Percentiles rank a stretch among this genome's conserved stretches.
Evolutionary conservation across 73 alveolate genomes (phyloP).

Genomic region (Effrenium voratum): DNA sequence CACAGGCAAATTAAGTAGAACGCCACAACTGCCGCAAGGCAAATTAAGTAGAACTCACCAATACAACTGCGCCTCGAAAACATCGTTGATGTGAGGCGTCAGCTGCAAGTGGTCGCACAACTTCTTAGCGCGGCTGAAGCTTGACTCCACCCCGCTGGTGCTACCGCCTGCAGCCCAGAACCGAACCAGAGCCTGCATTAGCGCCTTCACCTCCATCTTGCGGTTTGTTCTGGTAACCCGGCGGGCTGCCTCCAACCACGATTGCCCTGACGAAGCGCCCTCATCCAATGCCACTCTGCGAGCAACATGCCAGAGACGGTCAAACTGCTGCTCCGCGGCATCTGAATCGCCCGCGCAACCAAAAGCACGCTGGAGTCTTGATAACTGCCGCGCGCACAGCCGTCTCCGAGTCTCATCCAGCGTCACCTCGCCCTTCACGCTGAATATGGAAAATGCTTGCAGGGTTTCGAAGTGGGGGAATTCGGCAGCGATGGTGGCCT

Average conservation of each 20-base stretch:
- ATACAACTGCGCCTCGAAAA: background rate
- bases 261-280: background rate
- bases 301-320: background rate
- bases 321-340: background rate
- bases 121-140: background rate
- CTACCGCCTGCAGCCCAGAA: conserved; percentile 32
- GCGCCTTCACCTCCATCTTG: background rate
- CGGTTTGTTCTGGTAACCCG: background rate
- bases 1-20: background rate
- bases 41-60: background rate
- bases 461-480: conserved; percentile 24
- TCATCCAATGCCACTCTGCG: background rate
- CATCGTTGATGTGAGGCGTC: background rate
- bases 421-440: too few species aligned
- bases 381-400: too few species aligned
- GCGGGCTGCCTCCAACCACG: background rate
- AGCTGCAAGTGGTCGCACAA: conserved; percentile 37
- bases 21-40: background rate
- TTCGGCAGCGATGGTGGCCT: background rate
- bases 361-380: conserved; percentile 19
- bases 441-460: too few species aligned
- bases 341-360: background rate
- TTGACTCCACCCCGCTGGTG: conserved; percentile 16
- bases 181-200: background rate
- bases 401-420: too few species aligned